Evolutionary conservation across 257 asterid species (phyloP).

Genomic region (Solanum habrochaites): DNA sequence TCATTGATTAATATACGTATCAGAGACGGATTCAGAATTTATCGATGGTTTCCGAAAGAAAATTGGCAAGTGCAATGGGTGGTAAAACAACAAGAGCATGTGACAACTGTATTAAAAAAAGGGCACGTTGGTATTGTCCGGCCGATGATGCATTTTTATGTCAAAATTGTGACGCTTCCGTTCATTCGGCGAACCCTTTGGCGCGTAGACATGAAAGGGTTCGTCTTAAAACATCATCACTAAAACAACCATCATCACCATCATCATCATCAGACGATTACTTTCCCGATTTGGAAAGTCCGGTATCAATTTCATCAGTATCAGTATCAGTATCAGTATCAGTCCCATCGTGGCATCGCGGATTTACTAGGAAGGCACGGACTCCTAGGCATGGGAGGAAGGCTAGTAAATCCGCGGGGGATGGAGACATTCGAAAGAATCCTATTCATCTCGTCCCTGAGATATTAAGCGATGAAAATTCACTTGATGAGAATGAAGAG

Average conservation of each 20-base stretch:
- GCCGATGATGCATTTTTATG: constrained; percentile 88
- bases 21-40: too few species aligned
- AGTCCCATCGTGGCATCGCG: constrained; percentile 45
- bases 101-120: constrained; percentile 45
- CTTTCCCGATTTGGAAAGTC: background rate
- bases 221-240: constrained; percentile 41
- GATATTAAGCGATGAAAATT: constrained; percentile 40
- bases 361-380: constrained; percentile 59
- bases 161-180: constrained; percentile 58
- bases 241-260: background rate
- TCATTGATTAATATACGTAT: too few species aligned
- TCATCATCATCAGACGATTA: background rate
- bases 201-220: constrained; percentile 71
- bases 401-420: background rate
- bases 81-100: constrained; percentile 69
- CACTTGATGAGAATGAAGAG: constrained; percentile 46
- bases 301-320: background rate
- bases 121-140: constrained; percentile 72
- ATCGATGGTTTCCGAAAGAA: constrained; percentile 34
- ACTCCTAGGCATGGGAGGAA: constrained; percentile 38
- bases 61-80: constrained; percentile 40
- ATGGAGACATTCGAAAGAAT: background rate
- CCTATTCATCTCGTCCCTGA: constrained; percentile 55
- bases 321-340: background rate
- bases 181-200: constrained; percentile 71